phyloP scores from a whole-genome alignment of 345 rosid genomes.

The Anastatica hierochuntica region DNA sequence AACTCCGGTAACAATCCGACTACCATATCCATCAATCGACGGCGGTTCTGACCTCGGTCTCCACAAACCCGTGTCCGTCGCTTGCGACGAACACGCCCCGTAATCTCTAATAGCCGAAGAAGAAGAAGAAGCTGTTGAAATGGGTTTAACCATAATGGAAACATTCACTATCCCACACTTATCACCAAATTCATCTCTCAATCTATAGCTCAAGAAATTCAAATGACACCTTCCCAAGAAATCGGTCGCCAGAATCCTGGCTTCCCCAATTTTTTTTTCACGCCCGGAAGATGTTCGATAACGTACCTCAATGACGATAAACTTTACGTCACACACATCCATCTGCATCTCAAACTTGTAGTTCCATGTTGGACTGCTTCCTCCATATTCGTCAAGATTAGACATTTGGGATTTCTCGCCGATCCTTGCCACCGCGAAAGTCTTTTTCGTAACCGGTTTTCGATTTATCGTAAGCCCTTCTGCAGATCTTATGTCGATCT shows the following conservation, averaged over 20 bases:
- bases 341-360: constrained; percentile 31
- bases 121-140: constrained; percentile 3
- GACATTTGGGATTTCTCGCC: constrained; percentile 18
- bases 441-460: constrained; percentile 29
- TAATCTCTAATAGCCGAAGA: not conserved
- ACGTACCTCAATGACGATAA: constrained; percentile 36
- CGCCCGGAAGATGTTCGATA: constrained; percentile 28
- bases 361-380: constrained; percentile 39
- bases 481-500: constrained; percentile 43
- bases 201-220: constrained; percentile 59
- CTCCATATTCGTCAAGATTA: constrained; percentile 20
- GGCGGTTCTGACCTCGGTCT: not conserved
- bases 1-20: constrained; percentile 20
- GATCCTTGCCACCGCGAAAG: constrained; percentile 23
- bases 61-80: constrained; percentile 4
- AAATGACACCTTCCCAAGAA: constrained; percentile 39
- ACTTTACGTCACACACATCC: constrained; percentile 12
- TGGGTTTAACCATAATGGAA: constrained; percentile 37
- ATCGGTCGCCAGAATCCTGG: constrained; percentile 40
- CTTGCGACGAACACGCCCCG: constrained; percentile 9
- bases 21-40: constrained; percentile 10
- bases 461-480: constrained; percentile 40
- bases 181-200: constrained; percentile 35
- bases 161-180: constrained; percentile 55
- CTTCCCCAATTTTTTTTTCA: constrained; percentile 30